A percentile compares a stretch with the other conserved stretches of the same genome.
Conservation (phyloP, 129 eudicot species). For the Escallonia rubra region DNA sequence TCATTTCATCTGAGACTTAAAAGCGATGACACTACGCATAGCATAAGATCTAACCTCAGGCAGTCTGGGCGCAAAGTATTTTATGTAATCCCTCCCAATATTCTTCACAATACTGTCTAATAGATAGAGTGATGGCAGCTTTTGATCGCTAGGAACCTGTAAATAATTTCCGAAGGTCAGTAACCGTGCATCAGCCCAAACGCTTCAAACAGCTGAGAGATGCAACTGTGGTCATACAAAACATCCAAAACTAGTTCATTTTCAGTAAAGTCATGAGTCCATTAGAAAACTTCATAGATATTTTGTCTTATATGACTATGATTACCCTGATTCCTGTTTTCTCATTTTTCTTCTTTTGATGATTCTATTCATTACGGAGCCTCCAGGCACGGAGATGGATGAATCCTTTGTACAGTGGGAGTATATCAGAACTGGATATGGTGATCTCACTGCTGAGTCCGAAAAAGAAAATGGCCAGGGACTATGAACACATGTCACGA, state of each 20-base stretch:
- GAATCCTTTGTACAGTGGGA: too few species aligned
- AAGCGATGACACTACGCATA: conserved; percentile 15
- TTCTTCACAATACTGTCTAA: conserved; percentile 97
- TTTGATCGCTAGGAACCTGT: conserved; percentile 94
- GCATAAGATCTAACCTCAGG: conserved; percentile 84
- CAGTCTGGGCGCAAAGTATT: conserved; percentile 64
- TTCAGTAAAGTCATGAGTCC: background rate
- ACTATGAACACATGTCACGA: too few species aligned
- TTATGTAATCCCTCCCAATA: conserved; percentile 88
- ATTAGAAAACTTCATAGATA: background rate
- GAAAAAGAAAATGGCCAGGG: too few species aligned
- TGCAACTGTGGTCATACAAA: conserved; percentile 9
- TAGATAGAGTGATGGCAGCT: conserved; percentile 89
- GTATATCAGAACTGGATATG: too few species aligned
- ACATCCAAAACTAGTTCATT: background rate
- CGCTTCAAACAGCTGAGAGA: conserved; percentile 15
- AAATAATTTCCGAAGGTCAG: conserved; percentile 31
- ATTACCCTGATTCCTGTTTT: too few species aligned
- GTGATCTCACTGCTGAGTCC: too few species aligned
- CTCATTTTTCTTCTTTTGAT: too few species aligned
- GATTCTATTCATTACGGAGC: too few species aligned
- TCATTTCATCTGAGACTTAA: conserved; percentile 1
- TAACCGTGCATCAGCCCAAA: conserved; percentile 12
- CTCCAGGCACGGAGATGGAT: too few species aligned
- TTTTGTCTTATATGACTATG: too few species aligned